Base-by-base conservation (phyloP, 2,329 filamentous ascomycete genomes). In the Camptophora hylomeconis region DNA sequence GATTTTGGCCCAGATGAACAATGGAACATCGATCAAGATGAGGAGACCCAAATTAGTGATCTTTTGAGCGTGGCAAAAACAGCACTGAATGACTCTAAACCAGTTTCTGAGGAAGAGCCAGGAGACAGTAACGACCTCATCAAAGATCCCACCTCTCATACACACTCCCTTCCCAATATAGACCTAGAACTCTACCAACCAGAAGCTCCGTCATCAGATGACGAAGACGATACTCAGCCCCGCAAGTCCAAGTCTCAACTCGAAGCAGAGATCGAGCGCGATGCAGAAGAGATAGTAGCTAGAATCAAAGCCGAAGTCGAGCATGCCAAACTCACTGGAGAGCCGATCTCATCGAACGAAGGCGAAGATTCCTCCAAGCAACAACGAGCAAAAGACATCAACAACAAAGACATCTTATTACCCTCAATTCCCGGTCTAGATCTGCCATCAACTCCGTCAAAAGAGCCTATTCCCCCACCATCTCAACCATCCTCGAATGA, bases 201-300 rank as follows among this genome's bases (percentile, higher is more conserved):
- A 3, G 37, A 39, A 14, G n/a, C n/a, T n/a, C 31, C 30, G 10
- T 33, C 38, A 16, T 28, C 24, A 12, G 28, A 35, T 5, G 31
- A 29, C 4, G 44, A 45, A 26, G 37, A 31, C 10, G 26, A 8
- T 9, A n/a, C n/a, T n/a, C n/a, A n/a, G n/a, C n/a, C n/a, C n/a
- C n/a, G n/a, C n/a, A n/a, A n/a, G n/a, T n/a, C n/a, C n/a, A n/a
- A n/a, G n/a, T n/a, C n/a, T n/a, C n/a, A n/a, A n/a, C n/a, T n/a
- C n/a, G n/a, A n/a, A n/a, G n/a, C n/a, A n/a, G n/a, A n/a, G n/a
- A 14, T 41, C 14, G 33, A 42, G 20, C 18, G 41, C 22, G 47
- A 52, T 30, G 47, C 46, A 5, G 45, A 48, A 14, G 42, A 46
- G 20, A 33, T 45, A 12, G 40, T 53, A 7, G 40, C 44, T 20